phyloP scores from a whole-genome alignment of 1,284 basidiomycete genomes.

The Ceratorhiza oryzae-sativae region DNA sequence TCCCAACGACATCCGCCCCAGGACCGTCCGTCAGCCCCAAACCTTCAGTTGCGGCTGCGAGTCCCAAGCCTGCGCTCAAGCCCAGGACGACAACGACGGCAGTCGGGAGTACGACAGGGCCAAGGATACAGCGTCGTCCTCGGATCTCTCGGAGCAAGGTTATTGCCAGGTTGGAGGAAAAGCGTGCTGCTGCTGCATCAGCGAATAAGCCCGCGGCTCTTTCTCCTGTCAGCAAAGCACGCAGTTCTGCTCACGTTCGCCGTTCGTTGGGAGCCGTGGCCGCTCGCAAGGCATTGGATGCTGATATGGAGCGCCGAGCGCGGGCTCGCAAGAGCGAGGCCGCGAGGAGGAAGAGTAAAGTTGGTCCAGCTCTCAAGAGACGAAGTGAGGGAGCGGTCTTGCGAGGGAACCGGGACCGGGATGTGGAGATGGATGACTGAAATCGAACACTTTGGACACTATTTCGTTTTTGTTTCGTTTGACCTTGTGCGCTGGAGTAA shows the following conservation, averaged over 20 bases:
- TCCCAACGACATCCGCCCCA: not conserved
- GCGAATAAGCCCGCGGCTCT: slow-evolving; percentile 3
- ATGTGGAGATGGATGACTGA: slow-evolving; percentile 22
- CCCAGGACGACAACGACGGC: not conserved
- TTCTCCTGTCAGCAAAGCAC: slow-evolving; percentile 31
- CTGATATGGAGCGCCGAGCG: slow-evolving; percentile 26
- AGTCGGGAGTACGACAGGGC: not conserved
- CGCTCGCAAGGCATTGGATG: slow-evolving; percentile 20
- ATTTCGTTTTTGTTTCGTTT: slow-evolving; percentile 4
- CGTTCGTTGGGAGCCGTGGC: slow-evolving; percentile 24
- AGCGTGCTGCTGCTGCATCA: slow-evolving; percentile 58
- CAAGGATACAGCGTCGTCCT: slow-evolving; percentile 61
- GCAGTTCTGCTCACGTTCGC: slow-evolving; percentile 28
- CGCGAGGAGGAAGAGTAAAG: slow-evolving; percentile 23
- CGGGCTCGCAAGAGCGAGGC: slow-evolving; percentile 36
- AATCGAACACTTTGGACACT: not conserved
- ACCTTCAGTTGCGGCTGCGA: not conserved
- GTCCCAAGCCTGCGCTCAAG: not conserved
- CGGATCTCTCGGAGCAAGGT: slow-evolving; percentile 79
- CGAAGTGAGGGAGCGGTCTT: slow-evolving; percentile 35
- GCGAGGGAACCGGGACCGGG: not conserved
- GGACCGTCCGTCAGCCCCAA: not conserved
- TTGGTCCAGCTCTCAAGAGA: not conserved
- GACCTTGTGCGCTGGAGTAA: slow-evolving; percentile 17
- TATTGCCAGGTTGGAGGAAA: slow-evolving; percentile 74